Evolutionary conservation across 2,329 filamentous ascomycete species (phyloP).

Genomic region (Ceratocystis diversiconidia): DNA sequence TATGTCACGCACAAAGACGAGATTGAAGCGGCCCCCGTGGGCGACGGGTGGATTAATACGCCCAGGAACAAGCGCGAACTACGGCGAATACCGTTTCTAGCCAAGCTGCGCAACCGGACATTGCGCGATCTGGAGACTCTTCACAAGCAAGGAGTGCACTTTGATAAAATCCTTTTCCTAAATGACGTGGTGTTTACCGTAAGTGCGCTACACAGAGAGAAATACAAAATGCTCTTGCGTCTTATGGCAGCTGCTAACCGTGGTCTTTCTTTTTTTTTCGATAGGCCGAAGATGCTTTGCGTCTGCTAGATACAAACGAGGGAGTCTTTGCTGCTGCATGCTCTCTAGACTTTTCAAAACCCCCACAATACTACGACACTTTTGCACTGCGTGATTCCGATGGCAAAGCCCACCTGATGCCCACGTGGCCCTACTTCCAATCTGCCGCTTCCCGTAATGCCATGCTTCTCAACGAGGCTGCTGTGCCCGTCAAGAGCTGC

Average conservation of each 20-base stretch:
- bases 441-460: conserved; percentile 37
- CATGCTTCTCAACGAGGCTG: conserved; percentile 33
- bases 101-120: conserved; percentile 48
- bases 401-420: conserved; percentile 37
- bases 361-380: conserved; percentile 45
- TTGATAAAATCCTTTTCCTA: conserved; percentile 47
- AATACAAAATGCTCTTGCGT: background rate
- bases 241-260: background rate
- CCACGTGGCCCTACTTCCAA: conserved; percentile 46
- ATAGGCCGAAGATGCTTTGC: conserved; percentile 41
- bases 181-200: conserved; percentile 51
- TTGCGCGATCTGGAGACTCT: conserved; percentile 43
- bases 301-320: conserved; percentile 40
- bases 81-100: conserved; percentile 54
- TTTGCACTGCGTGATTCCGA: conserved; percentile 44
- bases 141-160: conserved; percentile 33
- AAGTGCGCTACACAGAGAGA: conserved; percentile 10
- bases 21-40: conserved; percentile 30
- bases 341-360: conserved; percentile 43
- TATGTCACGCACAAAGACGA: conserved; percentile 44
- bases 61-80: conserved; percentile 38
- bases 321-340: conserved; percentile 49
- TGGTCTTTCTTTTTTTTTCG: background rate
- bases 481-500: conserved; percentile 33
- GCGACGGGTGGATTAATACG: conserved; percentile 51